Evolutionary conservation across 1,284 basidiomycete genomes (phyloP), one percentile per base, ranked within the genome.

Genomic region (Apiotrichum sp.): DNA sequence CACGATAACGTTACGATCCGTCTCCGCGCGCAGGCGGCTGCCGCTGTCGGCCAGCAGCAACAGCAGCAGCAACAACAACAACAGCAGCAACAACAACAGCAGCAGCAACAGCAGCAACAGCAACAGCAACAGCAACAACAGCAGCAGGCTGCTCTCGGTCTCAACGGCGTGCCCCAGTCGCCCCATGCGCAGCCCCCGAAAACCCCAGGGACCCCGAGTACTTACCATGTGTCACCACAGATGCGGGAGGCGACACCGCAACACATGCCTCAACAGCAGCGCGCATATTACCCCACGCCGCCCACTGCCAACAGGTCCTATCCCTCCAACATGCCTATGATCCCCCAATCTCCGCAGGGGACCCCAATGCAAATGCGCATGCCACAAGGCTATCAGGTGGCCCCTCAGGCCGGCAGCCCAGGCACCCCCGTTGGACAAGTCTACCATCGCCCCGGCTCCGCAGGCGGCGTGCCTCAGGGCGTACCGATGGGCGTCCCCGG

Each of bases 1-100:
- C 70, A 71, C 54, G 72, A 74, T 41, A 59, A 59, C 40, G 55
- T 53, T 32, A 62, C 61, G 13, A 51, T 59, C 38, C 53, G 51
- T 6, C 53, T 62, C 2, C 50, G 56, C 9, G 48, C 58, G 1
- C 58, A 57, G 33, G 53, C 61, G 1, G 50, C 43, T 5, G 59
- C 59, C 5, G 51, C 56, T 9, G 55, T 58, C 22, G 42, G 39
- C 41, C 48, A 50, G 53, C 52, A 38, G 46, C 22, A 22, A 22
- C 46, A 34, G 45, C 32, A n/a, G 13, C 31, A 33, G 9, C 16
- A 7, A n/a, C 46, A 38, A 32, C 32, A 22, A 7, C 11, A 10
- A n/a, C 34, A n/a, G n/a, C 34, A 36, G 47, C 47, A 48, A 32
- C 22, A n/a, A 34, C 57, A 9, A 16, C 47, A 13, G 40, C 40